A percentile compares a stretch with the other conserved stretches of the same genome.
These are phyloP conservation scores for Pinus albicaulis DNA, from an alignment of 75 land plant genomes.

Conservation along the genomic window DNA sequence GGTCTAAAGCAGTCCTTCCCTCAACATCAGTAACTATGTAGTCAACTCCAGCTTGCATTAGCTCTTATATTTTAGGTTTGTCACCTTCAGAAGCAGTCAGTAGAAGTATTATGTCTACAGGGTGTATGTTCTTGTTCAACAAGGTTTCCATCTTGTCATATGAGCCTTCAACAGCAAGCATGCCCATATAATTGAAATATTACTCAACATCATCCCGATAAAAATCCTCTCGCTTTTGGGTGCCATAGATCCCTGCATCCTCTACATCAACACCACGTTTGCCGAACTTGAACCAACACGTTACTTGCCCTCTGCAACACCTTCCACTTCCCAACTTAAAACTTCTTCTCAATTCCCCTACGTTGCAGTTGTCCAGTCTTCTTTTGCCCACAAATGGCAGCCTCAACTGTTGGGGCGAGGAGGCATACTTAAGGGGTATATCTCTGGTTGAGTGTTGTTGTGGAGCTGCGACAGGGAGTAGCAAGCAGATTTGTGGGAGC, in stretches of 20 bases:
- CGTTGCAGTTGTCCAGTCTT: not conserved
- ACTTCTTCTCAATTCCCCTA: not conserved
- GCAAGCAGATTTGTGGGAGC: no score
- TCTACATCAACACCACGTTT: slow-evolving; percentile 69
- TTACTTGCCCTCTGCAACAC: slow-evolving; percentile 13
- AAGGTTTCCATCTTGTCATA: slow-evolving; percentile 98
- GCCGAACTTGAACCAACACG: slow-evolving; percentile 86
- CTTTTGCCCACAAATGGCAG: not conserved
- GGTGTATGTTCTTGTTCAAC: slow-evolving; percentile 73
- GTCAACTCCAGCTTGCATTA: slow-evolving; percentile 83
- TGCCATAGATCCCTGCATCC: slow-evolving; percentile 92
- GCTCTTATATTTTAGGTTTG: slow-evolving; percentile 90
- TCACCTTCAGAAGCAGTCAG: slow-evolving; percentile 96
- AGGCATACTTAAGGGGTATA: not conserved
- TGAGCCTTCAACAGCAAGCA: slow-evolving; percentile 97
- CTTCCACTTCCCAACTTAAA: not conserved
- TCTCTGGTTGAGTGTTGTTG: not conserved
- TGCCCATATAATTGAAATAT: slow-evolving; percentile 99
- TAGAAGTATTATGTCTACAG: slow-evolving; percentile 86
- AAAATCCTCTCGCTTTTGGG: slow-evolving; percentile 85
- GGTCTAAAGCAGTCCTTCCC: slow-evolving; percentile 85
- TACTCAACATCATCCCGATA: slow-evolving; percentile 93
- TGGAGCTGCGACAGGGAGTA: no score
- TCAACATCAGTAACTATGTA: slow-evolving; percentile 72
- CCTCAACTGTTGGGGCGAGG: not conserved